Evolutionary conservation across 257 asterid genomes (phyloP).

Genomic region (Ballota nigra): DNA sequence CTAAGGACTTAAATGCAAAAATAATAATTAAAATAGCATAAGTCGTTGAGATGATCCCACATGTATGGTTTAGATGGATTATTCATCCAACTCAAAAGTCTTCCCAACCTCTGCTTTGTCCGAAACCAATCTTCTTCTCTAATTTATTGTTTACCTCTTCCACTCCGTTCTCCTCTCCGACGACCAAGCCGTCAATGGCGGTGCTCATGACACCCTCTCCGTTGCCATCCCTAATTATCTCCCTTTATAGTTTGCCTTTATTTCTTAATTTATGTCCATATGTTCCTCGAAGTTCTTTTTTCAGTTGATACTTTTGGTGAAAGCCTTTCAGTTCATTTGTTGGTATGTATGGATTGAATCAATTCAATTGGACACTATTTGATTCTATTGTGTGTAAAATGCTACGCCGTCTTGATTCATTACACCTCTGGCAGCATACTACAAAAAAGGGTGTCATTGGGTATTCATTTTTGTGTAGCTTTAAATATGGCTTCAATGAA

Average conservation of each 20-base stretch:
- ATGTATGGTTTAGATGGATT: too few species aligned
- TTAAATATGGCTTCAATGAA: neutral
- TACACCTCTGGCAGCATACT: neutral
- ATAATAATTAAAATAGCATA: too few species aligned
- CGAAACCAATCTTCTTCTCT: too few species aligned
- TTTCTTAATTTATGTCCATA: conserved; percentile 6
- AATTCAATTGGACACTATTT: neutral
- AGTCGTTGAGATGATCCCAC: too few species aligned
- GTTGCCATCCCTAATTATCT: neutral
- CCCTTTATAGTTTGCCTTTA: neutral
- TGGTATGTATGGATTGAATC: neutral
- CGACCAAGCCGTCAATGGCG: too few species aligned
- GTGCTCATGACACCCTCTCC: too few species aligned
- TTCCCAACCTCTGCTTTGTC: too few species aligned
- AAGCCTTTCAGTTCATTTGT: neutral
- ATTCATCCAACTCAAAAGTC: too few species aligned
- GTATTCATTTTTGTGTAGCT: neutral
- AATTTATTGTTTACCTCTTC: too few species aligned
- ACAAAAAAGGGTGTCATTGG: neutral
- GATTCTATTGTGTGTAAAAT: neutral
- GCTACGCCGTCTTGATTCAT: neutral
- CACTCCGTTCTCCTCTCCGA: too few species aligned
- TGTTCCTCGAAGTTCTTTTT: neutral
- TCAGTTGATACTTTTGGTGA: neutral
- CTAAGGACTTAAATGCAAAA: too few species aligned